These are phyloP conservation scores for Fusarium brachygibbosum DNA, from an alignment of 2,329 filamentous ascomycete species.

Conservation along the genomic window DNA sequence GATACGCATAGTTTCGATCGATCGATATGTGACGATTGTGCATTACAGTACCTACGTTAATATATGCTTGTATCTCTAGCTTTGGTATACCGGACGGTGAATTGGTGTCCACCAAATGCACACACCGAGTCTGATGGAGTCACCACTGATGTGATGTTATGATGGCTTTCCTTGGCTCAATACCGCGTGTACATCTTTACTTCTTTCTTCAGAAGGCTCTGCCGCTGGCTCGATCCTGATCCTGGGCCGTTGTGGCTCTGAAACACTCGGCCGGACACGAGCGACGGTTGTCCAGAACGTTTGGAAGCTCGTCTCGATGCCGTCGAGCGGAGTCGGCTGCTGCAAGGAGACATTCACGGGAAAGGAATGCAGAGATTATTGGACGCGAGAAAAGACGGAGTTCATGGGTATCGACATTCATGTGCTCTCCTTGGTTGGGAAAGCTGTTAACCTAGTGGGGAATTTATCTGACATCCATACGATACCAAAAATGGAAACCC, in stretches of 20 bases:
- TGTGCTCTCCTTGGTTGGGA: slow-evolving; percentile 11
- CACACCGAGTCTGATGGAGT: slow-evolving; percentile 29
- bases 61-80: not conserved
- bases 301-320: slow-evolving; percentile 28
- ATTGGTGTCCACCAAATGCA: slow-evolving; percentile 19
- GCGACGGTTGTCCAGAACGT: slow-evolving; percentile 40
- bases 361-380: slow-evolving; percentile 24
- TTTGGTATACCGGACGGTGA: slow-evolving; percentile 10
- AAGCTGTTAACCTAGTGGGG: slow-evolving; percentile 30
- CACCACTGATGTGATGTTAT: slow-evolving; percentile 24
- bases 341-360: slow-evolving; percentile 8
- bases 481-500: slow-evolving; percentile 35
- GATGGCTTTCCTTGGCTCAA: slow-evolving; percentile 4
- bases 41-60: not conserved
- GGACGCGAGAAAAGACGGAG: slow-evolving; percentile 18
- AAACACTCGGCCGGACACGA: slow-evolving; percentile 34
- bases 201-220: not conserved
- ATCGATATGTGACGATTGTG: slow-evolving; percentile 9
- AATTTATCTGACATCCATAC: slow-evolving; percentile 27
- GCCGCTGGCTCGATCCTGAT: not conserved
- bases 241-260: slow-evolving; percentile 17
- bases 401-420: slow-evolving; percentile 23
- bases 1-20: not conserved
- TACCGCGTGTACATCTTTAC: slow-evolving; percentile 14
- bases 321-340: slow-evolving; percentile 10